These are phyloP conservation scores for Chlamydomonas sphaeroides DNA, from an alignment of 139 green algal species.

Conservation along the genomic window DNA sequence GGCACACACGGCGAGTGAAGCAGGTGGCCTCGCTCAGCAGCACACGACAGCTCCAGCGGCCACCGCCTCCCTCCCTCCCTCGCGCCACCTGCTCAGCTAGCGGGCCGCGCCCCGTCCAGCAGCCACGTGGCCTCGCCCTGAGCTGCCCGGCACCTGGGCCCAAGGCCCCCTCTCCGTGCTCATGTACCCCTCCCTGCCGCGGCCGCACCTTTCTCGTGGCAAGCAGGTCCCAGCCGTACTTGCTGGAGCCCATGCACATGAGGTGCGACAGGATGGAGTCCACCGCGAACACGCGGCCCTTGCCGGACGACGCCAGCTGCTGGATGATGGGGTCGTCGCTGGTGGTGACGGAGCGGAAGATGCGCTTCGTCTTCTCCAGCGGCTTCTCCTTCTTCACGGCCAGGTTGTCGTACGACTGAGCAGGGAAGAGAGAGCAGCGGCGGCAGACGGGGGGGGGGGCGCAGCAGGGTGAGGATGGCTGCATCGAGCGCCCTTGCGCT, in stretches of 20 bases:
- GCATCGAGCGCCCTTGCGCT: no score
- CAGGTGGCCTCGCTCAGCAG: no score
- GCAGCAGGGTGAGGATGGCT: no score
- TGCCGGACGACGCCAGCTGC: slow-evolving; percentile 71
- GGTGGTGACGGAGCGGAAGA: slow-evolving; percentile 84
- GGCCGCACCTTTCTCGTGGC: slow-evolving; percentile 58
- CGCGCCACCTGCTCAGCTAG: no score
- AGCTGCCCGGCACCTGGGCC: not conserved
- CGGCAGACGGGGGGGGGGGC: no score
- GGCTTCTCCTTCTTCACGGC: slow-evolving; percentile 76
- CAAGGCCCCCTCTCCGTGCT: not conserved
- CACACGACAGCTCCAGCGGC: no score
- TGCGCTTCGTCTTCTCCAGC: slow-evolving; percentile 76
- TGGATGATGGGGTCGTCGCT: slow-evolving; percentile 92
- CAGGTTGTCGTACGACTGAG: slow-evolving; percentile 79
- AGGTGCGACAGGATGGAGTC: slow-evolving; percentile 93
- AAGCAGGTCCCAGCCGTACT: slow-evolving; percentile 95
- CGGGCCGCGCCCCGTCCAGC: no score
- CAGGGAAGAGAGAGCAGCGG: no score
- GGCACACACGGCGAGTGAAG: no score
- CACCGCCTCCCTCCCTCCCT: no score
- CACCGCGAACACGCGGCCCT: slow-evolving; percentile 89
- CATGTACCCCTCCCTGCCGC: no score
- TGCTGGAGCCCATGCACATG: slow-evolving; percentile 91
- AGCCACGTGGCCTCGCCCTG: no score